Base-by-base conservation (phyloP, 139 green algal genomes). In the Chlorella sp. region DNA sequence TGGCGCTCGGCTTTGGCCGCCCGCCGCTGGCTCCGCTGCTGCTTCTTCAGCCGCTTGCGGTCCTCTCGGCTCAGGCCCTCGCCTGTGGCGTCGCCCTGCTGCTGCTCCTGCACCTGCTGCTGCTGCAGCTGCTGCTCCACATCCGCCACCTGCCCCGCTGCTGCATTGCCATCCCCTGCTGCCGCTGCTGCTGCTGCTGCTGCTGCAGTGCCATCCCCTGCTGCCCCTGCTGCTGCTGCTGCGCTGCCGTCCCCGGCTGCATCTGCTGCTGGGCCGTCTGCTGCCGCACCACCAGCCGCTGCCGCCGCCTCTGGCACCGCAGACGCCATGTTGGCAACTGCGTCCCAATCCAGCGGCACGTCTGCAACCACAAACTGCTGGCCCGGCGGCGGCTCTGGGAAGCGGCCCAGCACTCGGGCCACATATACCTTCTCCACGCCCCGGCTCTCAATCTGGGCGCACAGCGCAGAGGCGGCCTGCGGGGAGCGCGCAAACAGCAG, bases 381-480 rank as follows among this genome's bases (percentile, higher is more conserved):
- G 13, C 51, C 51, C 14, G 51, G 51, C 51, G 51, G 28, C 48
- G 46, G 19, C 30, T 48, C n/a, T 5, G n/a, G 91, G 92, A 98
- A 97, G 16, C 77, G 73, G 24, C 95, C 95, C 67, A 84, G 32
- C 81, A 98, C 95, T 0, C 93, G 86, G 2, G 96, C 96, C 64
- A 98, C 82, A 84, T 98, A 98, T 62, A 91, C 78, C 90, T 98
- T 98, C 14, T 89, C 41, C 72, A 97, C 90, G 46, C 81, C 48
- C 4, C 87, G 73, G 6, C 88, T 81, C 90, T 91, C 85, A 28
- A 96, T 90, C 40, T 88, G 60, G 44, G 86, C 60, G 1, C 92
- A 67, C 58, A 98, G 85, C 30, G 64, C 73, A 5, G 92, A 87
- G 2, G 96, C 95, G 36, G 92, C 90, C n/a, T 78, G 84, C 1